Evolutionary conservation across 192 early-diverging fungal species (phyloP), one percentile per base, ranked within the genome.

Genomic region (Coemansia sp.): DNA sequence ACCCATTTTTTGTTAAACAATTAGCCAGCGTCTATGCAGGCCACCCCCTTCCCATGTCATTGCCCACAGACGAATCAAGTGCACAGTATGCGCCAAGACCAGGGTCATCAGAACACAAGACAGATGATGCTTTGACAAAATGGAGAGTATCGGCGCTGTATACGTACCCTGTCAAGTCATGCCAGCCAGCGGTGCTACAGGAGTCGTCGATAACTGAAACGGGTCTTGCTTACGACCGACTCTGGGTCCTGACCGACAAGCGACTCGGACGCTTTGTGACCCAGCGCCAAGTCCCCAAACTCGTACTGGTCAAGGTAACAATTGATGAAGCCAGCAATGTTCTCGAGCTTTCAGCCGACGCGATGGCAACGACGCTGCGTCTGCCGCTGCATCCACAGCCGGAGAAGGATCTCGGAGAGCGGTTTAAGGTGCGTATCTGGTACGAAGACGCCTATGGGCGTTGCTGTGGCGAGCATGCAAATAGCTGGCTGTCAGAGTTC

Each of bases 81-180:
- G 44, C 44, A 19, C 48, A 49, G n/a, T 49, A 49, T 49, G 48
- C 48, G 50, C 50, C 50, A 53, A 23, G 50, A 53, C 18, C 50
- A 53, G 21, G 5, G 50, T 13, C 6, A 23, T 53, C 50, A 53
- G 50, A 16, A n/a, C 41, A 47, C 61, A 12, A 37, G 32, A 64
- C 48, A 9, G 56, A 38, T 37, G 38, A 49, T 39, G 53, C 54
- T 12, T 43, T 53, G 21, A 4, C 39, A 10, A 45, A 50, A 19
- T 82, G 71, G 74, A 50, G 21, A 45, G 72, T 77, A 3, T 48
- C 65, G 1, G 80, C 71, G 47, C 68, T 83, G 41, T 71, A 71
- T 65, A 63, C 69, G 8, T 82, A 82, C 63, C 79, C 79, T 6
- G 71, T 82, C 15, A 82, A 82, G 62, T 77, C 79, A 11, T 82